Evolutionary conservation across 306 rosid genomes (phyloP).

Genomic region (Cucurbita ficifolia): DNA sequence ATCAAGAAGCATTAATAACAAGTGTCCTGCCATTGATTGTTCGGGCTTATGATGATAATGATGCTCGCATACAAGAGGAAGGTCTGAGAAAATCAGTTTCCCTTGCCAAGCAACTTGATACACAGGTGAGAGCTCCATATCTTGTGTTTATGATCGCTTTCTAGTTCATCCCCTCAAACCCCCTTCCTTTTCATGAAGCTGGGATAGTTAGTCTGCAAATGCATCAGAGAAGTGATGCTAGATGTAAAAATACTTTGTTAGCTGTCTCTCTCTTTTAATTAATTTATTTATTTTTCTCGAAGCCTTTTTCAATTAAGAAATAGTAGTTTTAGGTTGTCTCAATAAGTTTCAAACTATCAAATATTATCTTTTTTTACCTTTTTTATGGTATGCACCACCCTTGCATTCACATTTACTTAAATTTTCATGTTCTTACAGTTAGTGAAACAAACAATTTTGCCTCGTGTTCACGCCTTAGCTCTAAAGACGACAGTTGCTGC

Average conservation of each 20-base stretch:
- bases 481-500: conserved; percentile 95
- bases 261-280: neutral
- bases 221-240: neutral
- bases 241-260: neutral
- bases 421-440: conserved; percentile 35
- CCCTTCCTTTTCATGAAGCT: neutral
- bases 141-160: conserved; percentile 4
- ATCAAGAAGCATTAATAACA: conserved; percentile 60
- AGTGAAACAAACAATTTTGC: conserved; percentile 75
- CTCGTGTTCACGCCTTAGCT: conserved; percentile 92
- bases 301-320: neutral
- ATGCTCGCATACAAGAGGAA: conserved; percentile 93
- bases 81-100: conserved; percentile 68
- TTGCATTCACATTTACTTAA: neutral
- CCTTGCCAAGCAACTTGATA: conserved; percentile 68
- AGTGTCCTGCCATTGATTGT: conserved; percentile 91
- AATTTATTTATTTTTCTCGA: neutral
- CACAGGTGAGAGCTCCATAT: conserved; percentile 46
- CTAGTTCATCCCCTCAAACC: neutral
- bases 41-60: conserved; percentile 88
- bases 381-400: conserved; percentile 11
- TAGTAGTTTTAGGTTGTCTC: neutral
- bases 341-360: neutral
- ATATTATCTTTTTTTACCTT: neutral
- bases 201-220: neutral